Percentiles rank a stretch among this genome's conserved stretches.
These are phyloP conservation scores for Nidula niveotomentosa DNA, from an alignment of 1,284 basidiomycete genomes.

Conservation along the genomic window DNA sequence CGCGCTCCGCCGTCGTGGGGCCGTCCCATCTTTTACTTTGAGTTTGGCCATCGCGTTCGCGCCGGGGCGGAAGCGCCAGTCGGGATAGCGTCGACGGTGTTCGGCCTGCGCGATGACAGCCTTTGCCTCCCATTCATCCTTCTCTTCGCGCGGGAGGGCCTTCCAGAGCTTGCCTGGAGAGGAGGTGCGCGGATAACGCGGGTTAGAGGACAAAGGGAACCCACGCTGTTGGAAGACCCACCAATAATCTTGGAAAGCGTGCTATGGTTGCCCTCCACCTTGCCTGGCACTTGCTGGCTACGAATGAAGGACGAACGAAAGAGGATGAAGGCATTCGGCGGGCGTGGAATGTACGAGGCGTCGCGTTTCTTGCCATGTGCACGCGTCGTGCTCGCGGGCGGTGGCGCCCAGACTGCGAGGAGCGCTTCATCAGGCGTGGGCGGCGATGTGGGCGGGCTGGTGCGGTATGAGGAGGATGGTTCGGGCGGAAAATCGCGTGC, in stretches of 20 bases:
- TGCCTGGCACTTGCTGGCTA: slow-evolving; percentile 71
- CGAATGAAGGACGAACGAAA: slow-evolving; percentile 89
- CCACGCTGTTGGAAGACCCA: slow-evolving; percentile 17
- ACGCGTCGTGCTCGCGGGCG: slow-evolving; percentile 14
- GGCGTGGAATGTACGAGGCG: slow-evolving; percentile 76
- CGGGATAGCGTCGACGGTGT: slow-evolving; percentile 74
- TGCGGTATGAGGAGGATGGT: slow-evolving; percentile 15
- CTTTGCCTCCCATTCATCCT: slow-evolving; percentile 73
- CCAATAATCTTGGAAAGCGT: slow-evolving; percentile 66
- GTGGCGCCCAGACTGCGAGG: slow-evolving; percentile 13
- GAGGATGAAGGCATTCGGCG: slow-evolving; percentile 94
- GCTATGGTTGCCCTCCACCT: slow-evolving; percentile 79
- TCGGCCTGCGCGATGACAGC: slow-evolving; percentile 75
- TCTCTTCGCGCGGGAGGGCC: slow-evolving; percentile 42
- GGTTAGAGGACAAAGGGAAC: not conserved
- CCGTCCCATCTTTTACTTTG: slow-evolving; percentile 28
- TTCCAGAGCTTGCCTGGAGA: slow-evolving; percentile 30
- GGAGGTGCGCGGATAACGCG: not conserved
- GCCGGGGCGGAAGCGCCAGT: slow-evolving; percentile 73
- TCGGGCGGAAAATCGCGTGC: slow-evolving; percentile 12
- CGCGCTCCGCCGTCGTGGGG: slow-evolving; percentile 28
- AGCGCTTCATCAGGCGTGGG: not conserved
- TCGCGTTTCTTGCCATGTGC: slow-evolving; percentile 36
- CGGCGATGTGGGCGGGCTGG: slow-evolving; percentile 6
- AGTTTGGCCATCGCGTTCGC: slow-evolving; percentile 49